Evolutionary conservation across 441 rosid species (phyloP).

Genomic region (Corymbia citriodora): DNA sequence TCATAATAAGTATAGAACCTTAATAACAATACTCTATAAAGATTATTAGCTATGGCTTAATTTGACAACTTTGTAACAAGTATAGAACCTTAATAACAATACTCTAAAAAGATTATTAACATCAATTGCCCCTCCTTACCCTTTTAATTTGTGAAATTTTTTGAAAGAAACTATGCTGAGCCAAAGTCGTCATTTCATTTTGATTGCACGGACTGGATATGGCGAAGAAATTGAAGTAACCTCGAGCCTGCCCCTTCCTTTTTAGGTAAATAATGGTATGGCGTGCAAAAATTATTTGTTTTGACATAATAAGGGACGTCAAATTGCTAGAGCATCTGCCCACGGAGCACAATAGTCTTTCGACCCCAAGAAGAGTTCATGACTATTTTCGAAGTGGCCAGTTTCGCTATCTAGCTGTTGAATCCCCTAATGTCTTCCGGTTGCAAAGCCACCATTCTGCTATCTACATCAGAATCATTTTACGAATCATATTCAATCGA

Average conservation of each 20-base stretch:
- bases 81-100: neutral
- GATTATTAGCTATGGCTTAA: neutral
- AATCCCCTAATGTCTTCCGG: neutral
- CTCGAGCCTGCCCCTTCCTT: neutral
- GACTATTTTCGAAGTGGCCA: neutral
- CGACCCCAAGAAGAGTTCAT: neutral
- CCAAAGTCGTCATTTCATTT: neutral
- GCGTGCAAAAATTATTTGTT: neutral
- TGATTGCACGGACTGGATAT: neutral
- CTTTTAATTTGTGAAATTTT: neutral
- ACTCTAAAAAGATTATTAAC: neutral
- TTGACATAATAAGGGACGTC: neutral
- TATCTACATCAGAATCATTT: neutral
- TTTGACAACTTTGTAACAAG: neutral
- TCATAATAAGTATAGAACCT: neutral
- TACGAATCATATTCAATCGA: neutral
- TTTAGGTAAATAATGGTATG: neutral
- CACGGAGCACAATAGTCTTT: neutral
- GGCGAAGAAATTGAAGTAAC: neutral
- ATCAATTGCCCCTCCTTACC: neutral
- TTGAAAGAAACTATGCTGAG: no score
- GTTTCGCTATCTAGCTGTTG: neutral
- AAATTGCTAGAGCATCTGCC: neutral
- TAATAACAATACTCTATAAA: neutral
- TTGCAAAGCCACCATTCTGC: neutral